phyloP scores from a whole-genome alignment of 768 basidiomycete genomes.

The Tulasnella sp. region DNA sequence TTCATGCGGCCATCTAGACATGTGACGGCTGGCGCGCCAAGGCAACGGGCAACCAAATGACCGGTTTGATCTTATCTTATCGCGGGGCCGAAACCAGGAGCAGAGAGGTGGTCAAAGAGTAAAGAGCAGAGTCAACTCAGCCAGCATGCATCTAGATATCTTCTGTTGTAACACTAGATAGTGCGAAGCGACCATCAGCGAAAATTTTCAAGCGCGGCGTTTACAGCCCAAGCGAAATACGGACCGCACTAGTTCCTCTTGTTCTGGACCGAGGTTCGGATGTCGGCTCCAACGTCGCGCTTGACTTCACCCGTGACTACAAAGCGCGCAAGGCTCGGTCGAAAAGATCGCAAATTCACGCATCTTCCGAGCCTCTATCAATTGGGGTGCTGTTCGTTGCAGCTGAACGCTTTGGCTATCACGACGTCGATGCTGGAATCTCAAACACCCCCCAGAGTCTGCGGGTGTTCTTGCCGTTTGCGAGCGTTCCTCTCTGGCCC shows the following conservation, averaged over 20 bases:
- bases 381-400: neutral
- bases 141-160: no score
- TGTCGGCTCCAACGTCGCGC: neutral
- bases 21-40: neutral
- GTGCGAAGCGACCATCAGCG: neutral
- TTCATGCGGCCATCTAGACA: neutral
- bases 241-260: neutral
- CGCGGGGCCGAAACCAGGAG: neutral
- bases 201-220: neutral
- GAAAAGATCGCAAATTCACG: neutral
- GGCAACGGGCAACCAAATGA: neutral
- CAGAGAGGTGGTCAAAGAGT: neutral
- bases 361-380: neutral
- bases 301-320: neutral
- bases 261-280: neutral
- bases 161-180: no score
- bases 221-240: neutral
- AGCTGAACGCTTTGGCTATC: neutral
- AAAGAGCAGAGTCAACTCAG: neutral
- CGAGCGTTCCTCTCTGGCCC: neutral
- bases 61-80: constrained; percentile 2
- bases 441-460: neutral
- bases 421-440: neutral
- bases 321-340: neutral
- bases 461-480: neutral